phyloP scores from a whole-genome alignment of 805 yeast genomes.

The Cyberlindnera suaveolens region DNA sequence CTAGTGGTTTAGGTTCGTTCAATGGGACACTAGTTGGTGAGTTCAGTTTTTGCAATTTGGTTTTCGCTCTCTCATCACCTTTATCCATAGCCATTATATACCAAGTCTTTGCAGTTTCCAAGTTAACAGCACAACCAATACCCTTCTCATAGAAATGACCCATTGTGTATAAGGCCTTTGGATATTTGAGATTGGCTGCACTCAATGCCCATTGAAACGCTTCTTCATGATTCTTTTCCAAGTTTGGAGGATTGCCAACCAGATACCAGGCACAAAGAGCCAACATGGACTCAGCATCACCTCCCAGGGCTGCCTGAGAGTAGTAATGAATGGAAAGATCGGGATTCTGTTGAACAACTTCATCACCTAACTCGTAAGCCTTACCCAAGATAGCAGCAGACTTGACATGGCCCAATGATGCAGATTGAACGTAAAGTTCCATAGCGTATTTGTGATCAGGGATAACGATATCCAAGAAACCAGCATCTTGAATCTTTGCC shows the following conservation, averaged over 20 bases:
- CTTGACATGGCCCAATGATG: constrained; percentile 78
- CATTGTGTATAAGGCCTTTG: constrained; percentile 81
- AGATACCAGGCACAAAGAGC: constrained; percentile 96
- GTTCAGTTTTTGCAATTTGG: constrained; percentile 23
- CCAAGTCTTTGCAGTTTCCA: constrained; percentile 63
- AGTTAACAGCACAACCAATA: constrained; percentile 67
- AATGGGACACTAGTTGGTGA: not conserved
- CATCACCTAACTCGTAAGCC: constrained; percentile 71
- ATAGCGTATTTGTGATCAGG: constrained; percentile 80
- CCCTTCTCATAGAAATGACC: constrained; percentile 85
- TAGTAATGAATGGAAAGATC: constrained; percentile 87
- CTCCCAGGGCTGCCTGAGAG: constrained; percentile 83
- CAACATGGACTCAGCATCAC: constrained; percentile 85
- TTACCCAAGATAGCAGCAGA: constrained; percentile 77
- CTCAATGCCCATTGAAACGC: constrained; percentile 93
- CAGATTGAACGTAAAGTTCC: constrained; percentile 81
- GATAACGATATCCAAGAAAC: constrained; percentile 82
- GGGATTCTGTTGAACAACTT: constrained; percentile 67
- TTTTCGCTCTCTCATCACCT: constrained; percentile 45
- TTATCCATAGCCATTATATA: constrained; percentile 64
- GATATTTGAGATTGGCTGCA: constrained; percentile 69
- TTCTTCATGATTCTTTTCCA: constrained; percentile 72
- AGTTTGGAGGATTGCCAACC: constrained; percentile 81
- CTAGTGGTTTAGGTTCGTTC: not conserved
- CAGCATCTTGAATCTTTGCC: constrained; percentile 76